Conservation (phyloP, 306 rosid species). For the Biancaea sappan region DNA sequence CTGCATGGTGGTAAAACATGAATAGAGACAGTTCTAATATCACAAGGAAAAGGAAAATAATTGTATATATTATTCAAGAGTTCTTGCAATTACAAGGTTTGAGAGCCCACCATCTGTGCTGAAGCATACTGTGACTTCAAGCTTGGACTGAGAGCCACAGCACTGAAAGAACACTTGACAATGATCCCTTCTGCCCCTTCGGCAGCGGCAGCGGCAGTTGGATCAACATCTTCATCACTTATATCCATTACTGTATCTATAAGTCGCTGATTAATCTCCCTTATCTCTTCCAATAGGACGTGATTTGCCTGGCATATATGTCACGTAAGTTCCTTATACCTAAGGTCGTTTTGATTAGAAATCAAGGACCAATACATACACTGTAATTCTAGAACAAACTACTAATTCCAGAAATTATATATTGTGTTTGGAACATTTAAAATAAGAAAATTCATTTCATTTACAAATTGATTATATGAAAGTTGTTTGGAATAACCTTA, state of each 20-base stretch:
- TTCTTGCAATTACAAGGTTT: neutral
- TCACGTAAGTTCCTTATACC: slow-evolving; percentile 21
- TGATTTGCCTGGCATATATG: slow-evolving; percentile 75
- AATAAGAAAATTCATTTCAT: neutral
- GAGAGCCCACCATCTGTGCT: slow-evolving; percentile 74
- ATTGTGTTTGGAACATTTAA: neutral
- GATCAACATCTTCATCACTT: slow-evolving; percentile 88
- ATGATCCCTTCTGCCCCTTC: slow-evolving; percentile 88
- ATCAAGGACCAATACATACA: neutral
- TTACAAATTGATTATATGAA: neutral
- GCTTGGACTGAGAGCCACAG: slow-evolving; percentile 93
- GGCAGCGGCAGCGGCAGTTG: slow-evolving; percentile 62
- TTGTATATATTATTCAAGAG: neutral
- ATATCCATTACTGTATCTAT: slow-evolving; percentile 86
- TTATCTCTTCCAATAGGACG: slow-evolving; percentile 87
- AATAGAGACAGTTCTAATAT: slow-evolving; percentile 29
- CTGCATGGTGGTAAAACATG: slow-evolving; percentile 59
- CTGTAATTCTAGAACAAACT: neutral
- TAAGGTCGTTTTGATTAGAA: slow-evolving; percentile 11
- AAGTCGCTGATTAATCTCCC: slow-evolving; percentile 88
- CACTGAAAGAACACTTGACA: slow-evolving; percentile 88
- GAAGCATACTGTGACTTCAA: slow-evolving; percentile 86
- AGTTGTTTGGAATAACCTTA: neutral
- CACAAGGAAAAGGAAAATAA: neutral
- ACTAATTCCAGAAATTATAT: neutral